These are phyloP conservation scores for Tylopilus subfusipes DNA, from an alignment of 768 basidiomycete species.

Conservation along the genomic window DNA sequence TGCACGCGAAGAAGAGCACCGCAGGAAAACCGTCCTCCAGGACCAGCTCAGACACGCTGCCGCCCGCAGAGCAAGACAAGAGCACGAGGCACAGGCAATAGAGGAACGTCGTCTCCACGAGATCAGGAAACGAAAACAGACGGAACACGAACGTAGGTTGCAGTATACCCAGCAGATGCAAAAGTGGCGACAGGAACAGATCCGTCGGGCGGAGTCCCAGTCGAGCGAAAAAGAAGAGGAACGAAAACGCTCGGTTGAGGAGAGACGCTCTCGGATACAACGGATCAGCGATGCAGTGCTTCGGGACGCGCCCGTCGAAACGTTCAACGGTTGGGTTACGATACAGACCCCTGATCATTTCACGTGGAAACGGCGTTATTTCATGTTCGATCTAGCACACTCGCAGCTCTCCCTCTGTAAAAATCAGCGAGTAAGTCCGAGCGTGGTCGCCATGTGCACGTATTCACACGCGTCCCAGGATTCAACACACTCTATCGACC, in stretches of 20 bases:
- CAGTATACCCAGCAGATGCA: slow-evolving; percentile 51
- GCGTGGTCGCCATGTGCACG: neutral
- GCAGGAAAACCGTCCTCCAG: slow-evolving; percentile 41
- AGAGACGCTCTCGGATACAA: slow-evolving; percentile 37
- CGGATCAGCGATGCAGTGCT: slow-evolving; percentile 46
- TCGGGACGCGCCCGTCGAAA: slow-evolving; percentile 37
- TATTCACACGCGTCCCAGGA: slow-evolving; percentile 25
- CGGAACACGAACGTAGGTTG: slow-evolving; percentile 45
- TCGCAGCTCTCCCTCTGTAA: slow-evolving; percentile 45
- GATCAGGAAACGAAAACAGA: slow-evolving; percentile 45
- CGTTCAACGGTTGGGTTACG: slow-evolving; percentile 57
- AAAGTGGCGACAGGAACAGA: slow-evolving; percentile 50
- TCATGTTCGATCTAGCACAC: slow-evolving; percentile 46
- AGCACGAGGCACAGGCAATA: slow-evolving; percentile 39
- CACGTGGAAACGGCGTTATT: slow-evolving; percentile 65
- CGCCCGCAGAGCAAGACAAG: slow-evolving; percentile 35
- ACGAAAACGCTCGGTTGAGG: slow-evolving; percentile 39
- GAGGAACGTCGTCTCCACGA: slow-evolving; percentile 45
- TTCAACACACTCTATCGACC: slow-evolving; percentile 23
- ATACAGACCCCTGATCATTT: slow-evolving; percentile 52
- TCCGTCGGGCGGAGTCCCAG: slow-evolving; percentile 42
- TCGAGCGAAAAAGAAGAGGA: slow-evolving; percentile 43
- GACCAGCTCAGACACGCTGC: slow-evolving; percentile 39
- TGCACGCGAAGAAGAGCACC: slow-evolving; percentile 42
- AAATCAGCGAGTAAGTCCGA: slow-evolving; percentile 44